phyloP scores from a whole-genome alignment of 2,329 filamentous ascomycete genomes.

The Lecanosticta acicola region DNA sequence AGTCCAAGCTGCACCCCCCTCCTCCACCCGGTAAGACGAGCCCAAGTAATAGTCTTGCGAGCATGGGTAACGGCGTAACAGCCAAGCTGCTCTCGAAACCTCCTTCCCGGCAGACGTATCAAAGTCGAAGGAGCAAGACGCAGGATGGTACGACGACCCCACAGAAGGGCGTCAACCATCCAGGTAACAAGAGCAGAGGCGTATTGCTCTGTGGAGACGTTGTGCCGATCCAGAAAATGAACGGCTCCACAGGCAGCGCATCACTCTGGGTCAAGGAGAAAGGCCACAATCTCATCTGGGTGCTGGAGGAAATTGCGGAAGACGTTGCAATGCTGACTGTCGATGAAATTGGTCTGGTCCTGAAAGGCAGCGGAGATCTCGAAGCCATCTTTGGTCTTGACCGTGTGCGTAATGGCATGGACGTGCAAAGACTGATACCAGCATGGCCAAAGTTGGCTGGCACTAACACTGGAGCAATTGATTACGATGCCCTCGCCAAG shows the following conservation, averaged over 20 bases:
- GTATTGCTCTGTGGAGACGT: constrained; percentile 94
- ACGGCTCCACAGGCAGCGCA: constrained; percentile 83
- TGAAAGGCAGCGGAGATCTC: constrained; percentile 67
- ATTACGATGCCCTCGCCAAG: constrained; percentile 68
- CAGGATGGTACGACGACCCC: constrained; percentile 53
- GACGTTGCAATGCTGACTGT: constrained; percentile 74
- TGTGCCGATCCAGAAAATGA: constrained; percentile 95
- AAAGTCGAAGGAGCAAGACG: constrained; percentile 57
- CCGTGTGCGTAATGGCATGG: constrained; percentile 59
- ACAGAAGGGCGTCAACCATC: constrained; percentile 41
- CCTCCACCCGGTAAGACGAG: constrained; percentile 31
- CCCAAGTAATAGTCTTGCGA: constrained; percentile 41
- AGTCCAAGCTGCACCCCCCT: constrained; percentile 17
- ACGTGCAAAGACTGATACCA: constrained; percentile 73
- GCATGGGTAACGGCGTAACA: constrained; percentile 78
- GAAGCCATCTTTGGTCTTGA: constrained; percentile 80
- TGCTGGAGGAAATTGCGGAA: constrained; percentile 94
- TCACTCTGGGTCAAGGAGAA: constrained; percentile 99
- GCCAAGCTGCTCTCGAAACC: constrained; percentile 84
- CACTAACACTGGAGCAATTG: constrained; percentile 65
- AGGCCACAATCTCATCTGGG: constrained; percentile 88
- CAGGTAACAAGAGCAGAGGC: constrained; percentile 71
- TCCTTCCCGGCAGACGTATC: constrained; percentile 50
- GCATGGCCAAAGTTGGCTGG: constrained; percentile 72
- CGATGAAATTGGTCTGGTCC: constrained; percentile 70